Conservation (phyloP, 176 grass and related monocot genomes). For the Carex kokanica region DNA sequence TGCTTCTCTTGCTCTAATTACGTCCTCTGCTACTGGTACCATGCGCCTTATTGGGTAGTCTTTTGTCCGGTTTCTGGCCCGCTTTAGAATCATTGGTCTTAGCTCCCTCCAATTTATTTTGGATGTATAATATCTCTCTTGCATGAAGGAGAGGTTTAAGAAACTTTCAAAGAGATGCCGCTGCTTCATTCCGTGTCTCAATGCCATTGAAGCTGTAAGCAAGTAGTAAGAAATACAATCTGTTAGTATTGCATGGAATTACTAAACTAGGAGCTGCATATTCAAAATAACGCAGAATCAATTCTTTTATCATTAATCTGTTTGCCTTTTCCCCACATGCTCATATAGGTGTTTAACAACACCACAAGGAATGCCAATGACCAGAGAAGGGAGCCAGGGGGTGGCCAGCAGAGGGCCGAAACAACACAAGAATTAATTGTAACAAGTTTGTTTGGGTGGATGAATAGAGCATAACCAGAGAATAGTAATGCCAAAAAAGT, state of each 20-base stretch:
- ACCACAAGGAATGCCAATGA: neutral
- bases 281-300: neutral
- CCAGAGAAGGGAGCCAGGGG: too few relatives aligned
- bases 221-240: neutral
- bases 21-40: constrained; percentile 72
- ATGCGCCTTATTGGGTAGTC: constrained; percentile 72
- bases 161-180: constrained; percentile 25
- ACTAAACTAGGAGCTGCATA: neutral
- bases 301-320: neutral
- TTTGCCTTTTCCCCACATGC: neutral
- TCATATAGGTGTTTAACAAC: neutral
- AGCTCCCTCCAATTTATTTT: constrained; percentile 79
- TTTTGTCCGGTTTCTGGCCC: constrained; percentile 54
- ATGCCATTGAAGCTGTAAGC: constrained; percentile 38
- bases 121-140: constrained; percentile 50
- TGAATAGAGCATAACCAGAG: too few relatives aligned
- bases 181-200: constrained; percentile 25
- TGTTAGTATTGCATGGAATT: neutral
- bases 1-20: constrained; percentile 51
- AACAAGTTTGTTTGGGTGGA: too few relatives aligned
- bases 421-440: too few relatives aligned
- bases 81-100: constrained; percentile 84
- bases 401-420: too few relatives aligned
- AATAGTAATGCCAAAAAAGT: too few relatives aligned
- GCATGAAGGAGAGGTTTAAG: constrained; percentile 28